Percentiles rank a stretch among this genome's conserved stretches.
Conservation (phyloP, 352 stramenopile genomes). For the Phytophthora brassicae region DNA sequence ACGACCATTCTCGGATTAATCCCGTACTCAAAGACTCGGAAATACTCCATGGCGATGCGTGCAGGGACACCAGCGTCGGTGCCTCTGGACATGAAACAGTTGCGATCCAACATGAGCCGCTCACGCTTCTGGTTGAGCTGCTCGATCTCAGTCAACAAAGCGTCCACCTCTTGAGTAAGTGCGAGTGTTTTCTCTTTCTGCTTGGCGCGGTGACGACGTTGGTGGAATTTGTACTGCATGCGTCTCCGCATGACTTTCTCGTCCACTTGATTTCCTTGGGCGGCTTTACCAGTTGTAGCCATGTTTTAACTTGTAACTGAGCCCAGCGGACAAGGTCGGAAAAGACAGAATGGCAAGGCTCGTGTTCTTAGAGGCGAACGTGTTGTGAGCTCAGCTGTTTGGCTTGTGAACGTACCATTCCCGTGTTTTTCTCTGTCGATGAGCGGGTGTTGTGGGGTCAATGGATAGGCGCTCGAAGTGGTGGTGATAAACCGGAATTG, state of each 20-base stretch:
- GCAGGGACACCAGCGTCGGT: constrained; percentile 31
- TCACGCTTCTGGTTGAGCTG: constrained; percentile 37
- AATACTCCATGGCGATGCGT: constrained; percentile 52
- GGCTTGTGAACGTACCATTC: too few species aligned
- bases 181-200: constrained; percentile 50
- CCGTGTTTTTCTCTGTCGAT: too few species aligned
- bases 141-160: constrained; percentile 41
- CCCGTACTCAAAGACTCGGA: constrained; percentile 55
- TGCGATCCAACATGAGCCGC: constrained; percentile 27
- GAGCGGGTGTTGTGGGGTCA: background rate
- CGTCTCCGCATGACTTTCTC: constrained; percentile 50
- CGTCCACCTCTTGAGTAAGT: constrained; percentile 45
- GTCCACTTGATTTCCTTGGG: constrained; percentile 7
- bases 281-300: constrained; percentile 14
- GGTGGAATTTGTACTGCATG: constrained; percentile 70
- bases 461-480: background rate
- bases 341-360: constrained; percentile 22
- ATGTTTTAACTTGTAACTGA: constrained; percentile 3
- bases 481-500: too few species aligned
- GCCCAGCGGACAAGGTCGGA: background rate
- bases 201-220: constrained; percentile 66
- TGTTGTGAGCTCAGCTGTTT: constrained; percentile 13
- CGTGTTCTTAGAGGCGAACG: constrained; percentile 22
- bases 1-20: constrained; percentile 21
- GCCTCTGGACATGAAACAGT: constrained; percentile 38